These are phyloP conservation scores for Piper longum DNA, from an alignment of 164 flowering plant species.

Conservation along the genomic window DNA sequence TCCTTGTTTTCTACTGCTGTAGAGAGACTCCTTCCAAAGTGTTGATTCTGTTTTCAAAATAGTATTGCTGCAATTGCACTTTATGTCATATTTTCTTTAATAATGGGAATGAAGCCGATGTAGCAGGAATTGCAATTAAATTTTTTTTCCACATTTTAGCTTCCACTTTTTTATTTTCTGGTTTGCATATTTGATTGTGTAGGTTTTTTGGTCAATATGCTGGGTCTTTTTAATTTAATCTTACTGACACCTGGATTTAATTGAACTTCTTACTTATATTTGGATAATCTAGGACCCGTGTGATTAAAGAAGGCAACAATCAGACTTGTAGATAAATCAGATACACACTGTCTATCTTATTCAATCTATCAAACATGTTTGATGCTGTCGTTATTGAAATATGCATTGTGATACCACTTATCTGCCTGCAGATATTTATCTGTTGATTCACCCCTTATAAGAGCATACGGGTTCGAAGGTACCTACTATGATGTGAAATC, in stretches of 20 bases:
- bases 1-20: too few species aligned
- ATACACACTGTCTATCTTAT: not conserved
- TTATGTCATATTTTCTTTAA: not conserved
- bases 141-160: not conserved
- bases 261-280: not conserved
- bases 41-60: too few species aligned
- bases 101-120: not conserved
- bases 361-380: not conserved
- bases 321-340: not conserved
- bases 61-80: not conserved
- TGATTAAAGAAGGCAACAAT: not conserved
- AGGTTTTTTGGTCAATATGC: not conserved
- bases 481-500: slow-evolving; percentile 19
- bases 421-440: slow-evolving; percentile 57
- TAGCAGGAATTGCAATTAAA: not conserved
- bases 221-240: not conserved
- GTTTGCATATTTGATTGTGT: not conserved
- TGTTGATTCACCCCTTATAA: slow-evolving; percentile 35
- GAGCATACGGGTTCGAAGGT: slow-evolving; percentile 65
- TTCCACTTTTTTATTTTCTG: not conserved
- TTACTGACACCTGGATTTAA: not conserved
- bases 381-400: slow-evolving; percentile 2
- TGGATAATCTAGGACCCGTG: not conserved
- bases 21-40: too few species aligned
- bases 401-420: slow-evolving; percentile 1